Evolutionary conservation across 75 land plant species (phyloP), one percentile per base, ranked within the genome.

Genomic region (Pinus tabuliformis): DNA sequence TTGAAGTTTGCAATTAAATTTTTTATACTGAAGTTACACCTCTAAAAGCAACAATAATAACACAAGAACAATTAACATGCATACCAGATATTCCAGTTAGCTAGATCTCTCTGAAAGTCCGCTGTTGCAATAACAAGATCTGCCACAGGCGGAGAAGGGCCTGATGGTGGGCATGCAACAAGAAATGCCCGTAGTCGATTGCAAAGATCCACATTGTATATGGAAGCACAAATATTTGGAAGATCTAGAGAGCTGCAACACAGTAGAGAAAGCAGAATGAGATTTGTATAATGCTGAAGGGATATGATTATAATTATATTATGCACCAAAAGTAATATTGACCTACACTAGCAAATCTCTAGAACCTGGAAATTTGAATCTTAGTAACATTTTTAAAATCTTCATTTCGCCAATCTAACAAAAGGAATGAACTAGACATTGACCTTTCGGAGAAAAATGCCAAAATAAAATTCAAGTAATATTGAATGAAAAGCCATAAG

Each of bases 81-180:
- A 73, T 80, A 88, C 91, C 83, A 71, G 36, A 90, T 89, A 26
- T 91, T 89, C 99, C 98, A 95, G 64, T 79, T 70, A 14, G 86
- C 73, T 58, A 97, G 81, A 79, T 95, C 95, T 70, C 88, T 88
- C 60, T 97, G 93, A 62, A 97, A 86, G 81, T 97, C 98, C 11
- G 98, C 93, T 63, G 98, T 89, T 33, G 95, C 93, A 75, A 95
- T 88, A 57, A 95, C 88, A 81, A 97, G 89, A 56, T 97, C 98
- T 58, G 89, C 83, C 14, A 97, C 94, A 73, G 90, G 89, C 72
- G 91, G 85, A 64, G 93, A 86, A 24, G 94, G 99, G 21, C 93
- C 83, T 28, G 95, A 30, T 26, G 99, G 99, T 63, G 98, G 98
- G 56, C 93, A 95, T 15, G 99, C 89, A 76, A 91, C 82, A 62